These are phyloP conservation scores for Xylaria hypoxylon DNA, from an alignment of 2,329 filamentous ascomycete species.

Conservation along the genomic window DNA sequence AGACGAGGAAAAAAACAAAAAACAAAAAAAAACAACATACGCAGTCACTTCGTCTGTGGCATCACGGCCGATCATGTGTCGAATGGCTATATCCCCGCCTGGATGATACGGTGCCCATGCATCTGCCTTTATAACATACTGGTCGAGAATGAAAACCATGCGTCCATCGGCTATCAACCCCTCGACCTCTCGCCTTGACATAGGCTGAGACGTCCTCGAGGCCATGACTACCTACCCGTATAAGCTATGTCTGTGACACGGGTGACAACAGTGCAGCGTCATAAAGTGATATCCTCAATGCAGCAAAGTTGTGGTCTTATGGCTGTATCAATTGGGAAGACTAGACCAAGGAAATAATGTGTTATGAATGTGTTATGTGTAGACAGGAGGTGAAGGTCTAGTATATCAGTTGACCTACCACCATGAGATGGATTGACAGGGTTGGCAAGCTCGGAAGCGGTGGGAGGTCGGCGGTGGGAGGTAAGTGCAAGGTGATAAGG, in stretches of 20 bases:
- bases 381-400: background rate
- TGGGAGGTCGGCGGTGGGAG: constrained; percentile 6
- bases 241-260: background rate
- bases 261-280: background rate
- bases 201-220: constrained; percentile 57
- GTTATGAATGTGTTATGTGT: no score
- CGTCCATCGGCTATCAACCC: constrained; percentile 84
- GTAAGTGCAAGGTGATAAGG: background rate
- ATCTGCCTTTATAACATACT: constrained; percentile 86
- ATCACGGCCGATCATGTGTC: constrained; percentile 93
- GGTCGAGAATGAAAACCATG: constrained; percentile 83
- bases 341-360: background rate
- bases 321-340: constrained; percentile 5
- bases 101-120: constrained; percentile 91
- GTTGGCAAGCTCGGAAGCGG: constrained; percentile 18
- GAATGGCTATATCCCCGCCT: constrained; percentile 89
- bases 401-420: constrained; percentile 10
- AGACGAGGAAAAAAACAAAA: no score
- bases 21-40: constrained; percentile 63
- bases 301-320: background rate
- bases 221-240: constrained; percentile 40
- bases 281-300: background rate
- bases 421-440: background rate
- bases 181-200: constrained; percentile 77
- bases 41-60: constrained; percentile 94